Conservation (phyloP, 169 alveolate genomes). For the Eimeria acervulina region DNA sequence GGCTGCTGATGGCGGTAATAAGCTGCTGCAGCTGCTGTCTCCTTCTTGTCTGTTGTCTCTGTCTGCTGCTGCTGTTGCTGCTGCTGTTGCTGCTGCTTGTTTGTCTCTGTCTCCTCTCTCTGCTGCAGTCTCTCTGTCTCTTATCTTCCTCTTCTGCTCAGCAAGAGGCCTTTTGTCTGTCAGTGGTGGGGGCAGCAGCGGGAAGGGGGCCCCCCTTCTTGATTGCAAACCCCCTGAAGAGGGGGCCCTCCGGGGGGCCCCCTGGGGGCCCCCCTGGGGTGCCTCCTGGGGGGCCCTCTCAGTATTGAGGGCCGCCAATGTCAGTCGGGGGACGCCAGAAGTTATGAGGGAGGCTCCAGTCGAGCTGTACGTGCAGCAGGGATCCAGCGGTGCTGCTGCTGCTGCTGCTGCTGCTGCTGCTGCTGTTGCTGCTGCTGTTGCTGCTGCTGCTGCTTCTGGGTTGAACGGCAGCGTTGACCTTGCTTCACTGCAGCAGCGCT, state of each 20-base stretch:
- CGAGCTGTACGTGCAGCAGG: not conserved
- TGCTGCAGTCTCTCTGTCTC: not conserved
- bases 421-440: not conserved
- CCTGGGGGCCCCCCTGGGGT: not conserved
- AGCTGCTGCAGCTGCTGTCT: not conserved
- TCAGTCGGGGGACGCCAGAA: constrained; percentile 24
- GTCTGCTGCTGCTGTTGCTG: no score
- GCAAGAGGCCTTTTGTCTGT: not conserved
- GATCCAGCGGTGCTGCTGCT: not conserved
- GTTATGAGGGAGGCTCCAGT: not conserved
- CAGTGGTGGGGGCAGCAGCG: not conserved
- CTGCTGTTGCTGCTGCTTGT: not conserved
- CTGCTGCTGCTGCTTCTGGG: not conserved
- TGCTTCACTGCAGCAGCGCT: not conserved
- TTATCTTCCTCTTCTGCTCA: not conserved
- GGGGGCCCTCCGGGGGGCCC: constrained; percentile 40
- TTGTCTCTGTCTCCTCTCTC: not conserved
- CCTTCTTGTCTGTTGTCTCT: not conserved
- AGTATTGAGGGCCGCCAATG: constrained; percentile 1
- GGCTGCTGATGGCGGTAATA: not conserved
- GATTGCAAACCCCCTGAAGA: not conserved
- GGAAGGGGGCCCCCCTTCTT: not conserved
- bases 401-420: constrained; percentile 12
- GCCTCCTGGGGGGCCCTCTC: not conserved
- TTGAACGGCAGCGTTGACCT: no score